These are phyloP conservation scores for Trametes coccinea DNA, from an alignment of 768 basidiomycete species.

Conservation along the genomic window DNA sequence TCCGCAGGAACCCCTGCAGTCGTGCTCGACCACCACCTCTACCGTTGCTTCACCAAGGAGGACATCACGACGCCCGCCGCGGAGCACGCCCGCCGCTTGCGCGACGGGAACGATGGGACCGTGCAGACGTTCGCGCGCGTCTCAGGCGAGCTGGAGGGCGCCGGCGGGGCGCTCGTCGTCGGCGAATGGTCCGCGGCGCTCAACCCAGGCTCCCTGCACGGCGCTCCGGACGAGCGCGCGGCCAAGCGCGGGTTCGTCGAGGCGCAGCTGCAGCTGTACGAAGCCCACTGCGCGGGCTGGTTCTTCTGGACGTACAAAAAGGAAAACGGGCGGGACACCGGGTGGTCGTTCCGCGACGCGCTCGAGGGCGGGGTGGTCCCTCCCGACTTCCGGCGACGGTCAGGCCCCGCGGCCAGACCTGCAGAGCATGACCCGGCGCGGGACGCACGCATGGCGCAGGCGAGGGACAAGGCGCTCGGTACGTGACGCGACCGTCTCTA, in stretches of 20 bases:
- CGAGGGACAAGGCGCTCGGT: conserved; percentile 33
- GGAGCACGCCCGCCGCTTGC: conserved; percentile 53
- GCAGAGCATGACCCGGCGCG: conserved; percentile 36
- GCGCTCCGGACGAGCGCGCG: conserved; percentile 41
- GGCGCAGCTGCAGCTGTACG: conserved; percentile 68
- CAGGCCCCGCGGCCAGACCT: conserved; percentile 13
- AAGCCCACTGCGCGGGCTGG: conserved; percentile 65
- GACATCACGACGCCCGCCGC: conserved; percentile 46
- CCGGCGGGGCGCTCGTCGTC: conserved; percentile 58
- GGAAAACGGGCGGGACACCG: conserved; percentile 59
- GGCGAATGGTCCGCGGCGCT: conserved; percentile 83
- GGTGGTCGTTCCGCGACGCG: conserved; percentile 72
- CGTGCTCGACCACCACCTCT: conserved; percentile 81
- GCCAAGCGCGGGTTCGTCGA: conserved; percentile 51
- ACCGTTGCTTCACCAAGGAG: conserved; percentile 56
- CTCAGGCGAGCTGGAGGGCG: conserved; percentile 35
- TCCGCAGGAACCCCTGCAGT: conserved; percentile 37
- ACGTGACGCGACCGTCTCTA: neutral
- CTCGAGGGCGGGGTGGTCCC: conserved; percentile 65
- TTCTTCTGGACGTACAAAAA: conserved; percentile 83
- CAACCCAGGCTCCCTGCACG: conserved; percentile 61
- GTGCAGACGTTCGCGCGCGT: conserved; percentile 43
- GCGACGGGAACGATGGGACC: conserved; percentile 40
- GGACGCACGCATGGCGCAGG: conserved; percentile 36
- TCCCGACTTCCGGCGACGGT: conserved; percentile 13